Evolutionary conservation across 2,329 filamentous ascomycete genomes (phyloP).

Genomic region (Penicillium concentricum): DNA sequence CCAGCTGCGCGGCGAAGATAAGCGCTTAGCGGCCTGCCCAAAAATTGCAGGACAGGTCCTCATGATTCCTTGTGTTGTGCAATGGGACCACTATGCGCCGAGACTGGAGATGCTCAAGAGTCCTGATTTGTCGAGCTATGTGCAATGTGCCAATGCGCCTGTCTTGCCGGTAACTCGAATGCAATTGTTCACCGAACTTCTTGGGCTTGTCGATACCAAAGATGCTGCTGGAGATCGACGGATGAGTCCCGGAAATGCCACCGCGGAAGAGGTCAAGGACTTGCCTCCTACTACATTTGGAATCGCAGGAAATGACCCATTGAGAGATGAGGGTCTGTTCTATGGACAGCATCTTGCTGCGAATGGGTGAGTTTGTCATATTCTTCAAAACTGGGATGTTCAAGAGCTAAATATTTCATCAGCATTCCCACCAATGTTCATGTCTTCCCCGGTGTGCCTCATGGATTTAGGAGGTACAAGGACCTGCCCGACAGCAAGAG

Average conservation of each 20-base stretch:
- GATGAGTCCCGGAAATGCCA: constrained; percentile 43
- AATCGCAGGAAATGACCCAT: constrained; percentile 48
- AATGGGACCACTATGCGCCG: constrained; percentile 33
- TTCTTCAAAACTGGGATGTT: background rate
- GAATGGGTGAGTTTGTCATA: constrained; percentile 39
- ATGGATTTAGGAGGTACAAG: constrained; percentile 46
- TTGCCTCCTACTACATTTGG: constrained; percentile 49
- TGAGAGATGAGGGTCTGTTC: constrained; percentile 52
- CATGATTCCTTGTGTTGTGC: constrained; percentile 51
- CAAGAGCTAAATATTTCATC: background rate
- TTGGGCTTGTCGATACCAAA: constrained; percentile 26
- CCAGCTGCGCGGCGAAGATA: constrained; percentile 34
- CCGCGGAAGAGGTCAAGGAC: constrained; percentile 33
- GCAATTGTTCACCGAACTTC: constrained; percentile 30
- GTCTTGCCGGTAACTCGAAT: constrained; percentile 46
- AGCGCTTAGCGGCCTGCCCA: constrained; percentile 19
- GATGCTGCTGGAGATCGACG: constrained; percentile 31
- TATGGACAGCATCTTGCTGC: constrained; percentile 47
- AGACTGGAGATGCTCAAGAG: constrained; percentile 40
- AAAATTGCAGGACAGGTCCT: constrained; percentile 52
- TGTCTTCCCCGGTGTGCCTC: constrained; percentile 55
- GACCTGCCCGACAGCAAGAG: constrained; percentile 25
- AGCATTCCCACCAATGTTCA: constrained; percentile 51
- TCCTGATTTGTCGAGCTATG: constrained; percentile 45
- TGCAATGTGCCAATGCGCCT: constrained; percentile 50